These are phyloP conservation scores for Miscanthus lutarioriparius DNA, from an alignment of 176 grass and related monocot species.

Conservation along the genomic window DNA sequence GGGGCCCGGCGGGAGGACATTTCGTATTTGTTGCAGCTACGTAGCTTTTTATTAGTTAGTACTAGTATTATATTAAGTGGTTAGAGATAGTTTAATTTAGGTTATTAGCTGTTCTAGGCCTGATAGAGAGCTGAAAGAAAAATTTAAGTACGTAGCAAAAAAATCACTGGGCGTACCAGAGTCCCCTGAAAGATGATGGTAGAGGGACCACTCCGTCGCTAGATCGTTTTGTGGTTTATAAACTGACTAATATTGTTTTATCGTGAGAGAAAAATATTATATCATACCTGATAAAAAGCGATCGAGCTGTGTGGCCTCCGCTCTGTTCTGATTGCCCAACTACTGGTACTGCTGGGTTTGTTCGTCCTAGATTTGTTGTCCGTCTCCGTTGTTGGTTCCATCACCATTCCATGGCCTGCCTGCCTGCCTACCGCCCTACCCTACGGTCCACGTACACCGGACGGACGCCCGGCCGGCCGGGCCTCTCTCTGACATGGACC, in stretches of 20 bases:
- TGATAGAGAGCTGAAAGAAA: too few species aligned
- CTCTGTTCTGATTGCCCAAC: slow-evolving; percentile 5
- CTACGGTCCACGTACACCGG: neutral
- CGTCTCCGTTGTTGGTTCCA: neutral
- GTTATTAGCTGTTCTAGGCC: too few species aligned
- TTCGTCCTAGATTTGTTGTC: slow-evolving; percentile 29
- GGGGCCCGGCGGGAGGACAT: neutral
- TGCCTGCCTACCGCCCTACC: neutral
- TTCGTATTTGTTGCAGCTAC: neutral
- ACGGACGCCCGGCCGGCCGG: neutral
- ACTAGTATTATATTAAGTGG: too few species aligned
- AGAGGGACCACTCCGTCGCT: too few species aligned
- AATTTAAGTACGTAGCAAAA: too few species aligned
- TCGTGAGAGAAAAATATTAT: too few species aligned
- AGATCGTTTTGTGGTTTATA: too few species aligned
- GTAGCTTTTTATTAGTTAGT: too few species aligned
- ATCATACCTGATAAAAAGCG: too few species aligned
- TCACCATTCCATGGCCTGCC: neutral
- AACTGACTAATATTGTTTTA: too few species aligned
- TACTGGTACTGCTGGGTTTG: neutral
- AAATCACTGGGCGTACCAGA: too few species aligned
- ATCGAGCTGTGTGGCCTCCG: neutral
- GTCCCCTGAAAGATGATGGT: neutral
- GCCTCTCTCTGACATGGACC: neutral
- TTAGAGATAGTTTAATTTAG: too few species aligned